Evolutionary conservation across 192 early-diverging fungal species (phyloP), one percentile per base, ranked within the genome.

Genomic region (Diversispora epigaea): DNA sequence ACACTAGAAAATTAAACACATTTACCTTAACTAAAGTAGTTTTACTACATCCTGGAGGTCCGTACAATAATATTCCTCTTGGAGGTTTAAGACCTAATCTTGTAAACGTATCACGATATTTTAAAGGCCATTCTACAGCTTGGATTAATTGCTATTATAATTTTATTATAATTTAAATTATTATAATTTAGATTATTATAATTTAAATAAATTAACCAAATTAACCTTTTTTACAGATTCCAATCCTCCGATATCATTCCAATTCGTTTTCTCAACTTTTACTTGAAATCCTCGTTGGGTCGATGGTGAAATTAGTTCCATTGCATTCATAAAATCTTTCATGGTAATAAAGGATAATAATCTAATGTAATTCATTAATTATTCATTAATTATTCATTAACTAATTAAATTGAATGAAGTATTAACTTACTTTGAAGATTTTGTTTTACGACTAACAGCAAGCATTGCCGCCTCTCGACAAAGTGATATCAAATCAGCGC

Each of bases 1-100:
- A 55, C 19, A 56, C 41, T n/a, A n/a, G n/a, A n/a, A n/a, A n/a
- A n/a, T n/a, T n/a, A n/a, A n/a, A n/a, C n/a, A n/a, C n/a, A n/a
- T n/a, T 41, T 60, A 88, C 85, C 76, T 90, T 93, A 9, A 93
- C 95, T 6, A 99, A 81, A 0, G 96, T 97, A 0, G 98, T 99
- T 78, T 99, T 99, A 83, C 93, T 94, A 80, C 97, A 99, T 10
- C 96, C 98, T 4, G 98, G 96, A 21, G 98, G 98, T 3, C 98
- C 98, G 79, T 96, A 96, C 8, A 99, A 81, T n/a, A 99, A 80
- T 1, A 99, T 90, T 3, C 98, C 98, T 19, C 92, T 80, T 0
- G 95, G 91, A 0, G 92, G 90, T 46, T 83, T 86, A 41, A 99
- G 73, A 4, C 98, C 95, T 12, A 99, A 80, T 25, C 90, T 81